Evolutionary conservation across 805 yeast species (phyloP).

Genomic region (Candida anglica): DNA sequence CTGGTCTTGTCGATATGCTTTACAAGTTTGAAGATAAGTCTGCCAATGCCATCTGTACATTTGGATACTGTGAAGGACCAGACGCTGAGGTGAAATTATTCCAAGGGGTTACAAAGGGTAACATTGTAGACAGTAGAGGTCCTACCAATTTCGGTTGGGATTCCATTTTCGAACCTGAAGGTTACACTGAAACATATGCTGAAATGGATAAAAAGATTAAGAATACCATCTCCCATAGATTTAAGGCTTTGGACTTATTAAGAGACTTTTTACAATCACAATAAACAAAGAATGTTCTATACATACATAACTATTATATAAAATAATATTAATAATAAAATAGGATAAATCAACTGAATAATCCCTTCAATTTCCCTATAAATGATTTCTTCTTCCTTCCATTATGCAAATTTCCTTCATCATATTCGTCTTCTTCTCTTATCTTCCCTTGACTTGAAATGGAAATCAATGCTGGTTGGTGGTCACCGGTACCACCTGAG

Average conservation of each 20-base stretch:
- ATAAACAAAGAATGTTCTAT: background rate
- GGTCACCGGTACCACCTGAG: constrained; percentile 11
- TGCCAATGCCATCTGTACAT: constrained; percentile 88
- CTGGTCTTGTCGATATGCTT: constrained; percentile 73
- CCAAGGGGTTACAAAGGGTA: constrained; percentile 82
- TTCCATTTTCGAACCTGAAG: constrained; percentile 80
- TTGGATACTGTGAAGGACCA: constrained; percentile 85
- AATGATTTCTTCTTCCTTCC: constrained; percentile 30
- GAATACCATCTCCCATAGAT: constrained; percentile 84
- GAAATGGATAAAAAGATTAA: constrained; percentile 78
- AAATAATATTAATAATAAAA: background rate
- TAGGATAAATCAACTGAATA: too few relatives aligned
- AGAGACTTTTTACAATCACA: constrained; percentile 43
- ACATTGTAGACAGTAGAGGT: constrained; percentile 74
- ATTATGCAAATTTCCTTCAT: background rate
- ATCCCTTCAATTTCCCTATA: constrained; percentile 42
- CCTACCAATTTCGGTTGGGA: constrained; percentile 93
- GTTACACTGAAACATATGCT: constrained; percentile 68
- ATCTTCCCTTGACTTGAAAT: constrained; percentile 30
- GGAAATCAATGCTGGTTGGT: constrained; percentile 24
- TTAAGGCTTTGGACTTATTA: constrained; percentile 72
- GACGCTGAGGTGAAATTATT: constrained; percentile 69
- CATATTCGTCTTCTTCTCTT: constrained; percentile 5
- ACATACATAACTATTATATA: background rate
- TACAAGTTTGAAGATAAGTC: constrained; percentile 77